Evolutionary conservation across 805 yeast genomes (phyloP).

Genomic region (Candida corydali): DNA sequence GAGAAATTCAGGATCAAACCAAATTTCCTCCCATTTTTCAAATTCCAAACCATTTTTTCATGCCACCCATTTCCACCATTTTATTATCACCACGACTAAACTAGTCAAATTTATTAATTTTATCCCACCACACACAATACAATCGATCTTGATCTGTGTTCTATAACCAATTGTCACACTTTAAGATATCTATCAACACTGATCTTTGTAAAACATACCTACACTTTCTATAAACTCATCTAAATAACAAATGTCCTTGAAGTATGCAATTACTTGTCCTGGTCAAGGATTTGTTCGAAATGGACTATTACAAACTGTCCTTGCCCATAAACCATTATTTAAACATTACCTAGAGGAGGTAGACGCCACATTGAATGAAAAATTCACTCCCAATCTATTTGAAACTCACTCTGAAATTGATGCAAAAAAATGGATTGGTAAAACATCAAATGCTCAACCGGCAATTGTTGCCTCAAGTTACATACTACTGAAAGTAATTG

Average conservation of each 20-base stretch:
- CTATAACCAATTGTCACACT: too few species aligned
- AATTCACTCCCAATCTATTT: slow-evolving; percentile 17
- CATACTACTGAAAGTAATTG: slow-evolving; percentile 21
- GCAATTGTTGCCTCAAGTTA: slow-evolving; percentile 43
- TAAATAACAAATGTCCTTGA: not conserved
- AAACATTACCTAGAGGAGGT: slow-evolving; percentile 13
- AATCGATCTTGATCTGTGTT: too few species aligned
- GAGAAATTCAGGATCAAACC: slow-evolving; percentile 4
- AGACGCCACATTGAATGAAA: slow-evolving; percentile 19
- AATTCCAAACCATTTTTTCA: not conserved
- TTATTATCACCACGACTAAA: too few species aligned
- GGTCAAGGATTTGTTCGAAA: slow-evolving; percentile 29
- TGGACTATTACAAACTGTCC: slow-evolving; percentile 19
- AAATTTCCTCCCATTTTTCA: slow-evolving; percentile 2
- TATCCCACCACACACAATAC: too few species aligned
- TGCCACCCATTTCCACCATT: not conserved
- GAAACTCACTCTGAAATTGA: slow-evolving; percentile 10
- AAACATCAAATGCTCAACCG: slow-evolving; percentile 52
- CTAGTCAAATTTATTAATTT: too few species aligned
- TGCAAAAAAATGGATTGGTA: slow-evolving; percentile 17
- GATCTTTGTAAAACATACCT: too few species aligned
- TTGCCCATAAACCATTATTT: slow-evolving; percentile 9
- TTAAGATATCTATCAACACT: too few species aligned
- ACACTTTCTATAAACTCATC: too few species aligned
- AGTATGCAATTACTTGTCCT: slow-evolving; percentile 30